Evolutionary conservation across 192 early-diverging fungal species (phyloP).

Genomic region (Coemansia pectinata): DNA sequence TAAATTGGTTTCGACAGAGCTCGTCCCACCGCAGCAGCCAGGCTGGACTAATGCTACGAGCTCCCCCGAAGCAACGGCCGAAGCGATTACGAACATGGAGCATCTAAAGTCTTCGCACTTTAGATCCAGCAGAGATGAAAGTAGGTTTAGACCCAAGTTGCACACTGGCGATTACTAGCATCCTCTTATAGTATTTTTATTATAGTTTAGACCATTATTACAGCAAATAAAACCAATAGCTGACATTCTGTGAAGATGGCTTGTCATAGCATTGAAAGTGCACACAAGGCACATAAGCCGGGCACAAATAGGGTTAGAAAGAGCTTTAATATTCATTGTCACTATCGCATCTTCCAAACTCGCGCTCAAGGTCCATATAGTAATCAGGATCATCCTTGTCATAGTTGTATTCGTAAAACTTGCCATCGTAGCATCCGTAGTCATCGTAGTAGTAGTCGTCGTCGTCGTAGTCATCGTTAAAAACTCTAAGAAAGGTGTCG

Average conservation of each 20-base stretch:
- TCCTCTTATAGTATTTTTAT: too few species aligned
- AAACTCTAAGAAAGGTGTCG: neutral
- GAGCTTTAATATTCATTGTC: neutral
- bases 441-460: neutral
- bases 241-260: too few species aligned
- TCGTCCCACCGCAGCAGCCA: neutral
- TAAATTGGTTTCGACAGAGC: neutral
- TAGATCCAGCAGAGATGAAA: too few species aligned
- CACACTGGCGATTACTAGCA: too few species aligned
- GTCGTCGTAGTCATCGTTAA: neutral
- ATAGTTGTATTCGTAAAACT: neutral
- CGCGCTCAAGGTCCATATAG: neutral
- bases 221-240: too few species aligned
- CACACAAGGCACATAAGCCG: too few species aligned
- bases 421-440: neutral
- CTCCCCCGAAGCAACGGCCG: too few species aligned
- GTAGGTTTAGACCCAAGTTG: too few species aligned
- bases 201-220: too few species aligned
- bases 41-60: neutral
- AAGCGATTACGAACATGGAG: too few species aligned
- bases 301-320: neutral
- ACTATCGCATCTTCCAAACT: neutral
- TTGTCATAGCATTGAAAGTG: too few species aligned
- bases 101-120: too few species aligned
- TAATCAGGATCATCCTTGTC: neutral